Base-by-base conservation (phyloP, 768 basidiomycete genomes). In the Lactarius sp. region DNA sequence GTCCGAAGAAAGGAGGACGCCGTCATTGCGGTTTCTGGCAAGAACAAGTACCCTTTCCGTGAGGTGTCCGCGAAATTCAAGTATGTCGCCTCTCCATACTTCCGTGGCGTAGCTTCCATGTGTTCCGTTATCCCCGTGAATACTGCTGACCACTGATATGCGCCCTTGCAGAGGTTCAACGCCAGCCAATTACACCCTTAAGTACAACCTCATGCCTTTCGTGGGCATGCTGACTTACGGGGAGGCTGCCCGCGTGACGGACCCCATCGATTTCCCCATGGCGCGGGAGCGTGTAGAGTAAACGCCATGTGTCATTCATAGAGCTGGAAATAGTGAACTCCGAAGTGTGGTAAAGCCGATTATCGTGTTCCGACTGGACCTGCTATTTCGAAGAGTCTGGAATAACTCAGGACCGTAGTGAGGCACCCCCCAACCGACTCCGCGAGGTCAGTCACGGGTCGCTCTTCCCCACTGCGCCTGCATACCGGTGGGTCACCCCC, bases 171-270 rank as follows among this genome's bases (percentile, higher is more conserved):
- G 92, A 71, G 81, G 85, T 70, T 81, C 82, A 36, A 76, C 81
- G 14, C 78, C 87, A 16, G 85, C 87, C 6, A 77, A 83, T 63
- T 94, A 90, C 72, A 77, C 82, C 1, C 80, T 96, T 33, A 90
- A 88, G 70, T 96, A 94, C 75, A 93, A 94, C 70, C 71, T 93
- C 37, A 94, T 95, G 92, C 94, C 94, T 7, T 86, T 88, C 70
- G 90, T 95, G 20, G 94, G 94, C 20, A 68, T 85, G 50, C 80
- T 94, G 53, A 86, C 82, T 3, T 88, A 87, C 56, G 93, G 92
- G 31, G 88, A 91, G 72, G 91, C 85, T 14, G 78, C 78, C 52
- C 77, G 79, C 52, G 81, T 78, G 42, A 64, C 63, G 20, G 69
- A 74, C 61, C 73, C 76, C 31, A 70, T 79, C 9, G 63, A 71